Base-by-base conservation (phyloP, 371 early-diverging fungal species). In the Blakeslea trispora region DNA sequence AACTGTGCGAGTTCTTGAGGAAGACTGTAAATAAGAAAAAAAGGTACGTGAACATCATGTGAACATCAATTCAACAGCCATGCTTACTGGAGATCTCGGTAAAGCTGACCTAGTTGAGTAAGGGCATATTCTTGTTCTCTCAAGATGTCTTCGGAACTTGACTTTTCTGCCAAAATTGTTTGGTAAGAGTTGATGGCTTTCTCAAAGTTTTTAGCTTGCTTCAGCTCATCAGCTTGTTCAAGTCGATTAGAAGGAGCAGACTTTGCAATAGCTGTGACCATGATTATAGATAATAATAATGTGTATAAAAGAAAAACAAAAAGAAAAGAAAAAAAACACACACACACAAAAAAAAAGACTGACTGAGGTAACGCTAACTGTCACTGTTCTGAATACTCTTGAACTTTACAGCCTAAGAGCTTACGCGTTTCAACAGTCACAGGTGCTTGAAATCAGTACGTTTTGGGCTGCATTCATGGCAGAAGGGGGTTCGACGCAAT, bases 1-100 rank as follows among this genome's bases (percentile, higher is more conserved):
- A 96, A 81, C 5, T 66, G 74, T 1, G 93, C 90, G 39, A 97
- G 85, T 50, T 91, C 89, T 14, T 86, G 71, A 24, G 93, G 81
- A 42, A 89, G 81, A 53, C 92, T 94, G 74, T 0, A 2, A 2
- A n/a, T 15, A 32, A 3, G 14, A 28, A 21, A 40, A 23, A 23
- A 21, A 41, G 14, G n/a, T 28, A 49, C 19, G 19, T 39, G 5
- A 17, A 15, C 28, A 28, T 44, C 35, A 39, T 23, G 34, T 24
- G 17, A 28, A 11, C 10, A 10, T 37, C 37, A 37, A 37, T 31
- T 24, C 22, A 9, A 39, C 22, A 1, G 1, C 22, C 41, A 40
- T 39, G 47, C 17, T 43, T 75, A 87, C 88, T 80, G 73, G 44
- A 81, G 80, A 59, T 84, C 82, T 28, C 83, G 75, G 57, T 86